These are phyloP conservation scores for Cytospora chrysosperma DNA, from an alignment of 2,329 filamentous ascomycete genomes.

Conservation along the genomic window DNA sequence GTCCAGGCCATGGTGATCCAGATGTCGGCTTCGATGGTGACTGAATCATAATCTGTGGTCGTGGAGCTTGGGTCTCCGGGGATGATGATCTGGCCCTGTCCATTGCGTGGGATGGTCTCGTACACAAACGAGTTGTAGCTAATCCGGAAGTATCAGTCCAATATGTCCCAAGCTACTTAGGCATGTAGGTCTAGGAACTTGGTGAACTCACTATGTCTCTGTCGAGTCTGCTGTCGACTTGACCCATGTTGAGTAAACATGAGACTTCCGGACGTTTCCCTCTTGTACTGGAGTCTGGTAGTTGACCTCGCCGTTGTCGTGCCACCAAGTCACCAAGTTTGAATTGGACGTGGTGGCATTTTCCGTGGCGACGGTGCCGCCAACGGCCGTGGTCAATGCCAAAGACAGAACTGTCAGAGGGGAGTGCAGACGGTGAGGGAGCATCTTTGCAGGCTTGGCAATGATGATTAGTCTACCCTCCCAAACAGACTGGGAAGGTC, in stretches of 20 bases:
- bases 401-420: background rate
- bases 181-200: background rate
- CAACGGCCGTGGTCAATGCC: background rate
- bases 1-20: constrained; percentile 38
- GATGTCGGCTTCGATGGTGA: constrained; percentile 34
- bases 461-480: background rate
- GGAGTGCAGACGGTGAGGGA: background rate
- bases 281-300: constrained; percentile 19
- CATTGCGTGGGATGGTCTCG: constrained; percentile 37
- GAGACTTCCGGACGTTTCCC: constrained; percentile 24
- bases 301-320: constrained; percentile 24
- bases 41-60: constrained; percentile 30
- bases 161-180: background rate
- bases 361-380: background rate
- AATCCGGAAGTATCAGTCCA: background rate
- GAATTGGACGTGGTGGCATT: constrained; percentile 9
- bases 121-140: constrained; percentile 35
- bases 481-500: background rate
- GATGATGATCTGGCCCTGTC: constrained; percentile 33
- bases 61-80: constrained; percentile 27
- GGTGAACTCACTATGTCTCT: constrained; percentile 13
- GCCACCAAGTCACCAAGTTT: constrained; percentile 25
- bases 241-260: constrained; percentile 24
- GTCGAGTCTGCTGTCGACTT: constrained; percentile 2
- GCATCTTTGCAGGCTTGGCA: background rate